These are phyloP conservation scores for Strigomonas galati DNA, from an alignment of 208 protist species.

Conservation along the genomic window DNA sequence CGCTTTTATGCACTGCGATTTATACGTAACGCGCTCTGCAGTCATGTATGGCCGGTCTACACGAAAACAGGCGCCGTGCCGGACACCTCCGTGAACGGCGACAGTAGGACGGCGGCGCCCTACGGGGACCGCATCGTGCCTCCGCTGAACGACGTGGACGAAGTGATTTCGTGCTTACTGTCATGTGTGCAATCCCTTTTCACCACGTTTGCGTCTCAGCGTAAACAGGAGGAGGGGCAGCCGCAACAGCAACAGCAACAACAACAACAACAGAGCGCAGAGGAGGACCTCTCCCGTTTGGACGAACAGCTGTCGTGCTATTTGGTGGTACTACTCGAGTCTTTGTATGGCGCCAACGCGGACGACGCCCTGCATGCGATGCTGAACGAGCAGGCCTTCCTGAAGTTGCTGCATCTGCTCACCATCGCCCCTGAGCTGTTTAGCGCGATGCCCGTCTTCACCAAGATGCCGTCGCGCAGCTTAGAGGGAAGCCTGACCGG, in stretches of 20 bases:
- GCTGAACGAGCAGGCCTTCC: neutral
- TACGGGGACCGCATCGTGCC: neutral
- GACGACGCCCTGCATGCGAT: neutral
- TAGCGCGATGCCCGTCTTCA: neutral
- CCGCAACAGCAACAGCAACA: too few relatives aligned
- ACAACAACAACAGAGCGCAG: too few relatives aligned
- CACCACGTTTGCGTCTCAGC: neutral
- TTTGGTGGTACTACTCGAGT: neutral
- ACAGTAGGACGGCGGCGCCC: too few relatives aligned
- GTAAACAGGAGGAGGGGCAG: neutral
- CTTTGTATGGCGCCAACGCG: neutral
- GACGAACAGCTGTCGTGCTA: neutral
- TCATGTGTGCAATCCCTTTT: neutral
- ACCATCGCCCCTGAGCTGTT: neutral
- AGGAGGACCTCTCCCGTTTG: neutral
- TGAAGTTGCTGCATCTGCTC: neutral
- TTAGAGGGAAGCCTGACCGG: neutral
- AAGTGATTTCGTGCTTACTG: neutral
- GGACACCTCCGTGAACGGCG: neutral
- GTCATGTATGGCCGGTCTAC: neutral
- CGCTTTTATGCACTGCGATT: conserved; percentile 1
- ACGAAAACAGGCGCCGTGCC: neutral
- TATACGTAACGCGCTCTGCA: neutral
- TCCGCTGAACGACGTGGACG: neutral
- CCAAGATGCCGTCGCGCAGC: too few relatives aligned